phyloP scores from a whole-genome alignment of 371 early-diverging fungal genomes.

The Phascolomyces articulosus region DNA sequence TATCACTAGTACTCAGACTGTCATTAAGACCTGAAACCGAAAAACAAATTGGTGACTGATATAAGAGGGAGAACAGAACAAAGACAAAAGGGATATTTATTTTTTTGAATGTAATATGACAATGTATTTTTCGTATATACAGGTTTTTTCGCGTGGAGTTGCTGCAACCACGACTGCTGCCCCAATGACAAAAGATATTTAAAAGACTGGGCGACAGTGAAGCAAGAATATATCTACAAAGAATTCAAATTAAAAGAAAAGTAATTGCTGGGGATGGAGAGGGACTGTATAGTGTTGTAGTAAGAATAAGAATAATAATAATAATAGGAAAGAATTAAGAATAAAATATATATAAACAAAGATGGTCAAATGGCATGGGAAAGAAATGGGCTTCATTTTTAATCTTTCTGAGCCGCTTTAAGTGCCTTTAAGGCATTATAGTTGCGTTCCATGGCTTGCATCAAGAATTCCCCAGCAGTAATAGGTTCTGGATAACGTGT shows the following conservation, averaged over 20 bases:
- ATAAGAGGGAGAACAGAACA: neutral
- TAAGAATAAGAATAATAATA: slow-evolving; percentile 15
- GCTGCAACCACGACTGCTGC: slow-evolving; percentile 23
- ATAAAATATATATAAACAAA: neutral
- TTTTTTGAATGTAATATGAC: neutral
- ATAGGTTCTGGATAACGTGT: slow-evolving; percentile 33
- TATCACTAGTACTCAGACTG: too few relatives aligned
- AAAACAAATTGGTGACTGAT: too few relatives aligned
- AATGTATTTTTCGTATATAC: slow-evolving; percentile 12
- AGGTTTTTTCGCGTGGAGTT: slow-evolving; percentile 27
- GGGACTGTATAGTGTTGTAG: neutral
- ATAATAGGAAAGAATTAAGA: neutral
- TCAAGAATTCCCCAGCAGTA: slow-evolving; percentile 35
- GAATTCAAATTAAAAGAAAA: too few relatives aligned
- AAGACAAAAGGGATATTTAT: neutral
- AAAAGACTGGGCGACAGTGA: slow-evolving; percentile 8
- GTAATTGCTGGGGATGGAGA: too few relatives aligned
- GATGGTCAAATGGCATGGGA: neutral
- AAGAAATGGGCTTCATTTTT: neutral
- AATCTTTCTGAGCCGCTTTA: slow-evolving; percentile 17
- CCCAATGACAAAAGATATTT: slow-evolving; percentile 15
- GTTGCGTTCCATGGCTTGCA: slow-evolving; percentile 36
- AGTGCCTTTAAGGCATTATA: slow-evolving; percentile 30
- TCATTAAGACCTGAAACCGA: too few relatives aligned
- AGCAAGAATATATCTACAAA: slow-evolving; percentile 18